Evolutionary conservation across 192 early-diverging fungal species (phyloP).

Genomic region (Podila minutissima): DNA sequence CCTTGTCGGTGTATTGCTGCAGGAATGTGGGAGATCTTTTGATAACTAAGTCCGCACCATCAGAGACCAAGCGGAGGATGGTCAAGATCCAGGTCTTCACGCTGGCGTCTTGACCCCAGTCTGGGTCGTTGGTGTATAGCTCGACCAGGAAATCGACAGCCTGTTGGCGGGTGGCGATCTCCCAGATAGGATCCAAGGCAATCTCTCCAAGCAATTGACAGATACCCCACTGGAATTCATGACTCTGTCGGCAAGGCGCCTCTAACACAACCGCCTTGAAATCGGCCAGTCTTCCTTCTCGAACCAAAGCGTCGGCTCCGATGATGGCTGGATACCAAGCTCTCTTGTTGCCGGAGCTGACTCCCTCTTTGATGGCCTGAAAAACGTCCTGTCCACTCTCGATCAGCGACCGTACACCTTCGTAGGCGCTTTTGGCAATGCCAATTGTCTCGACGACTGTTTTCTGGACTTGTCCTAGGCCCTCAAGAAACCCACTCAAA

Average conservation of each 20-base stretch:
- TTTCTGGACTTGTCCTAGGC: neutral
- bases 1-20: too few relatives aligned
- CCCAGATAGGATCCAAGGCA: neutral
- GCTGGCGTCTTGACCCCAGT: neutral
- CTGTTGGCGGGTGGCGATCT: neutral
- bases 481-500: neutral
- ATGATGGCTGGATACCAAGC: neutral
- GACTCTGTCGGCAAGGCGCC: neutral
- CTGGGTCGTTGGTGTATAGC: neutral
- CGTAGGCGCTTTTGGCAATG: neutral
- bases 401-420: neutral
- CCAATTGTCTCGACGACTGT: neutral
- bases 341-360: neutral
- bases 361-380: neutral
- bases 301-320: neutral
- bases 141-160: neutral
- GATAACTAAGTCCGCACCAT: too few relatives aligned
- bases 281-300: neutral
- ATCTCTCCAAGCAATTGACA: neutral
- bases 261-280: neutral
- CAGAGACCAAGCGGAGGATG: neutral
- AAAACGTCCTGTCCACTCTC: neutral
- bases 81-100: neutral
- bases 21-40: too few relatives aligned
- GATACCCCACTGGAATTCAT: neutral